Evolutionary conservation across 768 basidiomycete genomes (phyloP).

Genomic region (Scleroderma bovista): DNA sequence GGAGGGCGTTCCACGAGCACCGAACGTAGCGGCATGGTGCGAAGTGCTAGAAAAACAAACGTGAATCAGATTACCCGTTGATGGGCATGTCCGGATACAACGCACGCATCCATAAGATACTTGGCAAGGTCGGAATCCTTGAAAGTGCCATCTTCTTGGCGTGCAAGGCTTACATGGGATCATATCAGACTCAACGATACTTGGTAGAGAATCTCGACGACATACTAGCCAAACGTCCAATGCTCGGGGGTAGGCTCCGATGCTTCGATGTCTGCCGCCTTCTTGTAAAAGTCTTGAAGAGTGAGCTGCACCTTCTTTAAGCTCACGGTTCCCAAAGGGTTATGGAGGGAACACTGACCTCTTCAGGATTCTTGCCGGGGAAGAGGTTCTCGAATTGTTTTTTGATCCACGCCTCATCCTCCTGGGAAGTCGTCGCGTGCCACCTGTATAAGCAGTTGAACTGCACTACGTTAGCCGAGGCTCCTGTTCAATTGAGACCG

Average conservation of each 20-base stretch:
- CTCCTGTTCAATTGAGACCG: not conserved
- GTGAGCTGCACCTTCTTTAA: slow-evolving; percentile 28
- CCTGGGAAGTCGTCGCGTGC: slow-evolving; percentile 74
- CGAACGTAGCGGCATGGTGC: slow-evolving; percentile 66
- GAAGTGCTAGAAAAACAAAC: slow-evolving; percentile 49
- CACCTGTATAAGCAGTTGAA: slow-evolving; percentile 84
- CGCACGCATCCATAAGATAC: slow-evolving; percentile 63
- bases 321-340: not conserved
- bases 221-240: slow-evolving; percentile 67
- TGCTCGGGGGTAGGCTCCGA: slow-evolving; percentile 43
- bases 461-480: slow-evolving; percentile 28
- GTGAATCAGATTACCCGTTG: not conserved
- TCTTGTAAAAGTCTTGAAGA: slow-evolving; percentile 45
- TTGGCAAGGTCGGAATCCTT: slow-evolving; percentile 66
- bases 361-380: slow-evolving; percentile 43
- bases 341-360: slow-evolving; percentile 11
- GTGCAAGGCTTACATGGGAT: slow-evolving; percentile 42
- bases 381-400: slow-evolving; percentile 48
- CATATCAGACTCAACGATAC: slow-evolving; percentile 1
- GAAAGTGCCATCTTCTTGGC: slow-evolving; percentile 55
- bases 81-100: slow-evolving; percentile 4
- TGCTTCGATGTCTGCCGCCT: slow-evolving; percentile 34
- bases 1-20: slow-evolving; percentile 72
- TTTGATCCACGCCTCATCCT: slow-evolving; percentile 68
- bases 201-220: not conserved